A percentile compares a stretch with the other conserved stretches of the same genome.
phyloP scores from a whole-genome alignment of 106 monocot species.

The Dactylorhiza incarnata region DNA sequence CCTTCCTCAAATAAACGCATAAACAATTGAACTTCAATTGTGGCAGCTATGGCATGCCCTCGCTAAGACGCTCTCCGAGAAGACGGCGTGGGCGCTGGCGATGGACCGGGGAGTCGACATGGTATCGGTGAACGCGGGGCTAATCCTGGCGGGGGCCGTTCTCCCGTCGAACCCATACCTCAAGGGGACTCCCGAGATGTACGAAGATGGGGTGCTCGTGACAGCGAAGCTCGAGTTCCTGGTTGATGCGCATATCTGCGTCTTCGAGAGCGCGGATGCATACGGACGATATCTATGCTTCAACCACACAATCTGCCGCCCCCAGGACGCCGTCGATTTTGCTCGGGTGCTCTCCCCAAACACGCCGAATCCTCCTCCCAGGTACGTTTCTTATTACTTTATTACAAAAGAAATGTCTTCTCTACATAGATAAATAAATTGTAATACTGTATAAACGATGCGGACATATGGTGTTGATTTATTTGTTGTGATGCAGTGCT shows the following conservation, averaged over 20 bases:
- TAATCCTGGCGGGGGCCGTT: slow-evolving; percentile 34
- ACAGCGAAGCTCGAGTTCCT: slow-evolving; percentile 63
- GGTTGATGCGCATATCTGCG: slow-evolving; percentile 56
- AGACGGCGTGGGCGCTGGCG: slow-evolving; percentile 88
- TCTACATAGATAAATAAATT: not conserved
- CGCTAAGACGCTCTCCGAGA: slow-evolving; percentile 78
- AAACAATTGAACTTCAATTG: not conserved
- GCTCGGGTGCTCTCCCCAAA: slow-evolving; percentile 42
- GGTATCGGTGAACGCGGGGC: slow-evolving; percentile 70
- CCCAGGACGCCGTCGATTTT: slow-evolving; percentile 62
- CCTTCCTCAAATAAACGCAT: not conserved
- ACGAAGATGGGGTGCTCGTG: slow-evolving; percentile 68
- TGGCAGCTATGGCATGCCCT: slow-evolving; percentile 86
- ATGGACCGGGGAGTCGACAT: slow-evolving; percentile 87
- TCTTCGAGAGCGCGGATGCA: slow-evolving; percentile 46
- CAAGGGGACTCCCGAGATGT: slow-evolving; percentile 79
- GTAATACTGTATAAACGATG: not conserved
- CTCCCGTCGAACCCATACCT: slow-evolving; percentile 48
- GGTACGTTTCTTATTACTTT: slow-evolving; percentile 9
- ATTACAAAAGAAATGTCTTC: not conserved
- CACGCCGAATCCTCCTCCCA: slow-evolving; percentile 27
- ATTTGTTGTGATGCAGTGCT: slow-evolving; percentile 30
- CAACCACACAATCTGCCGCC: slow-evolving; percentile 43
- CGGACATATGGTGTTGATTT: not conserved
- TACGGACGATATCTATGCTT: slow-evolving; percentile 94